Evolutionary conservation across 768 basidiomycete genomes (phyloP).

Genomic region (Sarcodon sp.): DNA sequence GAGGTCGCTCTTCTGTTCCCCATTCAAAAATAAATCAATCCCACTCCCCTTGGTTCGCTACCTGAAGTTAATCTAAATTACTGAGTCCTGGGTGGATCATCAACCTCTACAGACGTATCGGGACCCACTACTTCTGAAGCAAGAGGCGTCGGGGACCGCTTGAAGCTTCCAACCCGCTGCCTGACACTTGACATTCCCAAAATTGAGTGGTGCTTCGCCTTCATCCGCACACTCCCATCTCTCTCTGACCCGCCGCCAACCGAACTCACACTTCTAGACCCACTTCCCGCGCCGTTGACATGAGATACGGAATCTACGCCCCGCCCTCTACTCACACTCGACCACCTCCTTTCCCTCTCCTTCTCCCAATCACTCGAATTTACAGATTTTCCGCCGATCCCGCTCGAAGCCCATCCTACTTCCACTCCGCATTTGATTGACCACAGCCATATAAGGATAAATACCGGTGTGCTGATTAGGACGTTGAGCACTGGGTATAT

Average conservation of each 20-base stretch:
- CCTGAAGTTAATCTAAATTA: neutral
- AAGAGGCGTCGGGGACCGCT: neutral
- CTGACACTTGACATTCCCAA: neutral
- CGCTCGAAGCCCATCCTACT: constrained; percentile 68
- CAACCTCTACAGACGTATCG: neutral
- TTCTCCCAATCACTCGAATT: constrained; percentile 1
- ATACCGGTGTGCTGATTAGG: constrained; percentile 67
- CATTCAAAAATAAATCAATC: neutral
- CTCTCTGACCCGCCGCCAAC: no score
- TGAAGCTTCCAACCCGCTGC: neutral
- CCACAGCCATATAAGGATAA: constrained; percentile 81
- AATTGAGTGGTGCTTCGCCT: constrained; percentile 6
- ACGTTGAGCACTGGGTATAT: constrained; percentile 80
- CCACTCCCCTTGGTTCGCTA: neutral
- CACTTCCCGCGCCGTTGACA: no score
- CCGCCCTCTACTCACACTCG: no score
- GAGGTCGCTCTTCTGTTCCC: neutral
- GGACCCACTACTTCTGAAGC: neutral
- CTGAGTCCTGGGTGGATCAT: neutral
- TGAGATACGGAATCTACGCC: no score
- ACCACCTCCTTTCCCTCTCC: no score
- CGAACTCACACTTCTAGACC: no score
- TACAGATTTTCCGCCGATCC: constrained; percentile 19
- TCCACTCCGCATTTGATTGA: constrained; percentile 73
- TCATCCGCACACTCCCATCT: neutral